Evolutionary conservation across 768 basidiomycete species (phyloP), one percentile per base, ranked within the genome.

Genomic region (Phlebiopsis flavidoalba): DNA sequence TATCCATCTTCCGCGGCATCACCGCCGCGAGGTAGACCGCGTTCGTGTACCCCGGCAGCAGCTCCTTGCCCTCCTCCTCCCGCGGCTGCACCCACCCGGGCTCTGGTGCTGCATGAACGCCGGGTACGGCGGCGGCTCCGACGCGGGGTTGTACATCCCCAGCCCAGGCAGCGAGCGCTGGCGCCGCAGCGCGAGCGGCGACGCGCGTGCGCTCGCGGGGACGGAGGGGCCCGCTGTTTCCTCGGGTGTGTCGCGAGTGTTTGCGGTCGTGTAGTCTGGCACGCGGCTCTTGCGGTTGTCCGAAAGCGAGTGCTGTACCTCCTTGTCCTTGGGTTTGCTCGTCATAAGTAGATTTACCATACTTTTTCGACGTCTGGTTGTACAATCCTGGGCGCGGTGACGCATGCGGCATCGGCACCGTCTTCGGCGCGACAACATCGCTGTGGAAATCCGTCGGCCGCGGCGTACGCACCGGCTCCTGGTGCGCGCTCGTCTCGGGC

Each of bases 1-100:
- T n/a, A 77, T 99, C 97, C 86, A 95, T 83, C 79, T 99, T 99
- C 51, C 91, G 84, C 1, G 89, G 89, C 77, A 99, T 83, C 57
- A 87, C 80, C 3, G 87, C 92, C 37, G 84, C 81, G 66, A 98
- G 83, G 68, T 91, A 87, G 17, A 98, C 82, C 15, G 79, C 74
- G 74, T 97, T 98, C 62, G 81, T 83, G 72, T 99, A 99, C 5
- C 71, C 46, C 0, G 97, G 97, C 0, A 99, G 80, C 43, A 71
- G 72, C 73, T 99, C 96, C 51, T 66, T 74, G 8, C 93, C 96
- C 70, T 96, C 96, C 61, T 95, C 92, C n/a, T 89, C 89, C 10
- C 79, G 77, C 1, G 84, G 82, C 65, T 71, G 70, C 24, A 55
- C 37, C n/a, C n/a, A 26, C 67, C 57, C 53, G 64, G 65, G 67